A percentile compares a stretch with the other conserved stretches of the same genome.
These are phyloP conservation scores for Mortierella hygrophila DNA, from an alignment of 192 early-diverging fungal species.

Conservation along the genomic window DNA sequence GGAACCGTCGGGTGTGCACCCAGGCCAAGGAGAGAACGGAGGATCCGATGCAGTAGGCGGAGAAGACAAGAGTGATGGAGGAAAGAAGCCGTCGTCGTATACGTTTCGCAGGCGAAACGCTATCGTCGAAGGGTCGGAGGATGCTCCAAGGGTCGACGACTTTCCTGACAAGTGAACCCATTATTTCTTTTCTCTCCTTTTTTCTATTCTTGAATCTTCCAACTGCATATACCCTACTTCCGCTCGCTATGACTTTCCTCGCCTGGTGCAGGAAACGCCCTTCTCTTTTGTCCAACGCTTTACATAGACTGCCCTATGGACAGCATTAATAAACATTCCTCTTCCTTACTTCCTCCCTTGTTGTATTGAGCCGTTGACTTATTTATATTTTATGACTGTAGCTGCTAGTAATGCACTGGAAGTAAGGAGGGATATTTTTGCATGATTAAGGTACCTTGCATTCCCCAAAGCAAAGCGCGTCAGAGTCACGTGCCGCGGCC, in stretches of 20 bases:
- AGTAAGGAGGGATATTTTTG: neutral
- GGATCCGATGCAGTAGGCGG: neutral
- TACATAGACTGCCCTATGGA: neutral
- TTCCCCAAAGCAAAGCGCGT: neutral
- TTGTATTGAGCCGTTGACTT: neutral
- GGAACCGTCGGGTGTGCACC: constrained; percentile 18
- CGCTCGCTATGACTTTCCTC: no score
- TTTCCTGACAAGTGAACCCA: constrained; percentile 25
- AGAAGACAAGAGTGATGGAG: neutral
- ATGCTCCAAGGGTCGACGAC: constrained; percentile 41
- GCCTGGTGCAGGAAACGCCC: no score
- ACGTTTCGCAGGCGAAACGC: constrained; percentile 54
- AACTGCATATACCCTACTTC: neutral
- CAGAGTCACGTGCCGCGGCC: neutral
- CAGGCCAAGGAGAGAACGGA: constrained; percentile 16
- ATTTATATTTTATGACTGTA: neutral
- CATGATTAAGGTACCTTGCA: neutral
- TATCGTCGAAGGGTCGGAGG: constrained; percentile 48
- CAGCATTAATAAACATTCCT: neutral
- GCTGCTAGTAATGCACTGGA: neutral
- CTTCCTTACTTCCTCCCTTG: neutral
- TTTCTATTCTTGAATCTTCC: neutral
- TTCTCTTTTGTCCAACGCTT: neutral
- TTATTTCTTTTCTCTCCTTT: neutral
- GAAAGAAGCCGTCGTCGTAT: constrained; percentile 34